Evolutionary conservation across 768 basidiomycete genomes (phyloP), one percentile per base, ranked within the genome.

Genomic region (Termitomyces sp.): DNA sequence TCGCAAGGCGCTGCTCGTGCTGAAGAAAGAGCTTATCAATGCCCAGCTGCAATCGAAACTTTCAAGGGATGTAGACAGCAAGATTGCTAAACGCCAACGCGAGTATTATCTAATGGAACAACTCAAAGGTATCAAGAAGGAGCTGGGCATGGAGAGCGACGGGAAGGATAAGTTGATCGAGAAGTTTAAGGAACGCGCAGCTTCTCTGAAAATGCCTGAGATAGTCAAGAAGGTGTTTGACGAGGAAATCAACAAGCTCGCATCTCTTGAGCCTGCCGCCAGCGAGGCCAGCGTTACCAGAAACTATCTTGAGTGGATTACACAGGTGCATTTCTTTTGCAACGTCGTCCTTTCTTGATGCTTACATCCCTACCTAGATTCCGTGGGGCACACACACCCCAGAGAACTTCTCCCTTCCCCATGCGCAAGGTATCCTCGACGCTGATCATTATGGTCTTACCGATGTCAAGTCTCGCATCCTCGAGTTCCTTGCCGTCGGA

Each of bases 81-180:
- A 94, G 75, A 94, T 98, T 56, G 92, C 92, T 11, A 95, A 96
- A 67, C 80, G 94, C 5, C 94, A 97, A 66, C 76, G 94, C 51
- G 94, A 97, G 73, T 95, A 95, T 62, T 97, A 95, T 66, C 76
- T 98, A 49, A 95, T 94, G 91, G 94, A 98, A 67, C 94, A 98
- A 70, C 81, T 98, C 41, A 94, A 94, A 70, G 91, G 91, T 3
- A 95, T 96, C 71, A 96, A 96, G 78, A 94, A 92, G 73, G 94
- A 96, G 69, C 78, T 96, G 7, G 94, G 94, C 0, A 93, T 96
- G 86, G 94, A 96, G 69, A 87, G 84, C 7, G 94, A 96, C 56
- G 94, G 94, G 3, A 96, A 96, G 77, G 94, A 96, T 70, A 92
- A 92, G 70, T 72, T 97, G 35, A 88, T 96, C 36, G 91, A 94